Conservation (phyloP, 192 early-diverging fungal species). For the Coemansia sp. region DNA sequence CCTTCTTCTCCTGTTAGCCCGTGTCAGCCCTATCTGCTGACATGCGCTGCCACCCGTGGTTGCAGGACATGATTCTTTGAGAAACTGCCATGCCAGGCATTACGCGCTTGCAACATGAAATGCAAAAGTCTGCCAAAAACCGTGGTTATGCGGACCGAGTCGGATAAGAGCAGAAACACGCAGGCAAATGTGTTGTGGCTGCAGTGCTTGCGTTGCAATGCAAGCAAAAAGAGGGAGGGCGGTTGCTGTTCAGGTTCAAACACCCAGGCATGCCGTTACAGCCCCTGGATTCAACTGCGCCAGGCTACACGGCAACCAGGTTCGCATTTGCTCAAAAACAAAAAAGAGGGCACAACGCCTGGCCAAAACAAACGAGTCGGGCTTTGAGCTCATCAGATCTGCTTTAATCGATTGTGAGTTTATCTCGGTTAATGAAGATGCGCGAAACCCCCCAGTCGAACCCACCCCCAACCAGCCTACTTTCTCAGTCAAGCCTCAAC, state of each 20-base stretch:
- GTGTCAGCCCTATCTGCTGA: too few species aligned
- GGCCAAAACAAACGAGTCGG: conserved; percentile 3
- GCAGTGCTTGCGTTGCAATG: not conserved
- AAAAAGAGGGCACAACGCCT: not conserved
- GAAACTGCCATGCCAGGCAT: too few species aligned
- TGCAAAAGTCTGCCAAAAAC: too few species aligned
- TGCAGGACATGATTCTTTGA: not conserved
- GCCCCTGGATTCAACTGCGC: not conserved
- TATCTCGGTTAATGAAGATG: conserved; percentile 2
- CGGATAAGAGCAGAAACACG: too few species aligned
- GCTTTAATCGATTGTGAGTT: conserved; percentile 10
- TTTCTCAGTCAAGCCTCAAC: not conserved
- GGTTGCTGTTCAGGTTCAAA: too few species aligned
- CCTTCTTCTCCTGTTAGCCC: too few species aligned
- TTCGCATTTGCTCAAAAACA: not conserved
- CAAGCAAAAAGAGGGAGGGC: not conserved
- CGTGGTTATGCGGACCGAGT: too few species aligned
- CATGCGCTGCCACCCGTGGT: too few species aligned
- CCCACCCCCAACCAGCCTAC: conserved; percentile 2
- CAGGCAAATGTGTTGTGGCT: too few species aligned
- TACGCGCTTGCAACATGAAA: too few species aligned
- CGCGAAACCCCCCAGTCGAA: not conserved
- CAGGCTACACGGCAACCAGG: not conserved
- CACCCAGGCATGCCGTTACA: not conserved
- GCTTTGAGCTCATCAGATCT: conserved; percentile 7